These are phyloP conservation scores for Clonostachys sp. DNA, from an alignment of 2,329 filamentous ascomycete genomes.

Conservation along the genomic window DNA sequence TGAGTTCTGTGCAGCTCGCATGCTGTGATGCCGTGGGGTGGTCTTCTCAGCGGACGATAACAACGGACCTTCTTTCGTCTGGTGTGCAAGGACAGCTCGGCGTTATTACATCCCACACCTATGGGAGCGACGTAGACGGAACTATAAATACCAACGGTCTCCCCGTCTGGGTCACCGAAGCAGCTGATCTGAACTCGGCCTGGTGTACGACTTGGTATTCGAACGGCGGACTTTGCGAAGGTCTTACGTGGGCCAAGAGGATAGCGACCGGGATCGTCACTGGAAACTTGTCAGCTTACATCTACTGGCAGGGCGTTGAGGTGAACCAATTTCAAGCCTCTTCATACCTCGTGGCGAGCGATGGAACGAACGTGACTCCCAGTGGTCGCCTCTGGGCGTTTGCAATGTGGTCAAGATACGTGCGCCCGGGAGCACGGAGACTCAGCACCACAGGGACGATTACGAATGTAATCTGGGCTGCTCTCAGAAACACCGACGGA, in stretches of 20 bases:
- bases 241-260: conserved; percentile 50
- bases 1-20: conserved; percentile 15
- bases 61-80: conserved; percentile 24
- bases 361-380: conserved; percentile 6
- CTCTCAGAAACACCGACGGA: conserved; percentile 29
- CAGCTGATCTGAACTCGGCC: neutral
- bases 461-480: conserved; percentile 20
- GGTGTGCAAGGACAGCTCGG: conserved; percentile 23
- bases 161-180: conserved; percentile 47
- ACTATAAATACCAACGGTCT: conserved; percentile 31
- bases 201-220: conserved; percentile 35
- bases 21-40: conserved; percentile 34
- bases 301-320: conserved; percentile 48
- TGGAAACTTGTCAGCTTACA: conserved; percentile 42
- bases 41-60: conserved; percentile 26
- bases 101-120: conserved; percentile 31
- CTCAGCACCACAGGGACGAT: conserved; percentile 17
- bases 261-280: conserved; percentile 43
- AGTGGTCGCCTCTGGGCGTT: conserved; percentile 27
- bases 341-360: conserved; percentile 17
- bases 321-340: conserved; percentile 17
- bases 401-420: conserved; percentile 29
- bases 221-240: conserved; percentile 40
- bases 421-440: conserved; percentile 27
- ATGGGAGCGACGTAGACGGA: conserved; percentile 27